Base-by-base conservation (phyloP, 345 rosid genomes). In the Geranium brycei region DNA sequence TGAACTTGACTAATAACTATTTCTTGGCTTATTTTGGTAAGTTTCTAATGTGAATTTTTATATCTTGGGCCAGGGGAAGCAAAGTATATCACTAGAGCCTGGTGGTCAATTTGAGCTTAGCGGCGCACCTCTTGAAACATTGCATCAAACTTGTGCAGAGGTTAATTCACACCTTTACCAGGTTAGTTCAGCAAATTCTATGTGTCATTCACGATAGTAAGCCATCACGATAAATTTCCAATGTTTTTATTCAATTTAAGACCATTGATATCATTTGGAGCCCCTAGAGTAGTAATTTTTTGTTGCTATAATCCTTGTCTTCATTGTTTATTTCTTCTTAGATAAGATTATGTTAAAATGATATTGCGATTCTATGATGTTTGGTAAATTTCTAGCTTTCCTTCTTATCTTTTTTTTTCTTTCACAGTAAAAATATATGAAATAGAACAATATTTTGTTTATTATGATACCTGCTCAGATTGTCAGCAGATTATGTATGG, bases 101-200 rank as follows among this genome's bases (percentile, higher is more conserved):
- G 99, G 99, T 18, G 99, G 97, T 75, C 97, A 92, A 64, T 87
- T 92, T 69, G 98, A 92, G 88, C 97, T 92, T 23, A 92, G 98
- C 69, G 98, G 98, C 16, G 99, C 99, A 64, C 97, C 99, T 76
- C 88, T 93, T 70, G 99, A 93, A 78, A 93, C 99, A 60, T 79
- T 93, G 84, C 99, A 93, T 72, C 99, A 90, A 79, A 93, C 99
- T 16, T 90, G 99, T 77, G 97, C 99, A 47, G 99, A 91, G 81
- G 99, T 93, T 71, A 93, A 93, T 75, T 90, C 99, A 40, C 99
- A 93, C 72, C 97, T 92, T 69, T 95, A 95, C 83, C 99, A 95
- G 95, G 99, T 88, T 10, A 66, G 76, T 59, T 58, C 57, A 72
- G 60, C 53, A 55, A 38, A 28, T 60, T 31, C 4, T 18, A 57